These are phyloP conservation scores for Volvox reticuliferus DNA, from an alignment of 139 green algal species.

Conservation along the genomic window DNA sequence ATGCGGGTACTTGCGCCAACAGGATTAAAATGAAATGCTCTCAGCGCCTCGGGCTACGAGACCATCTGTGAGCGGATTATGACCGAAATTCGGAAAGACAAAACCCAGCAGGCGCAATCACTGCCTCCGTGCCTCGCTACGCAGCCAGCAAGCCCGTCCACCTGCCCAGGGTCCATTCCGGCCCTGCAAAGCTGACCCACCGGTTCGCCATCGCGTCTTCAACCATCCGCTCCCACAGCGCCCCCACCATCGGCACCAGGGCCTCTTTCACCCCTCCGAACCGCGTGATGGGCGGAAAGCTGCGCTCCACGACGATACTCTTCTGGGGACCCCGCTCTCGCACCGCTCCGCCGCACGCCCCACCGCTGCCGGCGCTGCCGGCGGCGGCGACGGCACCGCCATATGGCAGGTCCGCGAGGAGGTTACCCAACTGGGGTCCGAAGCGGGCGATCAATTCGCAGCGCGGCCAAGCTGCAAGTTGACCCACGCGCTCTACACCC, in stretches of 20 bases:
- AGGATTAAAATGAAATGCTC: too few relatives aligned
- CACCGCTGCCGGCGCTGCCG: background rate
- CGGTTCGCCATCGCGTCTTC: slow-evolving; percentile 50
- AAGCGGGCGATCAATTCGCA: background rate
- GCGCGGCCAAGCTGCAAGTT: slow-evolving; percentile 47
- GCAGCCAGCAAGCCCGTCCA: background rate
- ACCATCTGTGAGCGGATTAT: too few relatives aligned
- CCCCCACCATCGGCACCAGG: slow-evolving; percentile 50
- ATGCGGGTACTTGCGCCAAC: too few relatives aligned
- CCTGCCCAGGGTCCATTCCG: background rate
- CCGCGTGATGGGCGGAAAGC: slow-evolving; percentile 55
- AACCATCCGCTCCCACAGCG: slow-evolving; percentile 57
- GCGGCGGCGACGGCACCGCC: background rate
- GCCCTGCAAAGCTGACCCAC: background rate
- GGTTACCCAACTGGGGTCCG: background rate
- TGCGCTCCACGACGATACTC: slow-evolving; percentile 61
- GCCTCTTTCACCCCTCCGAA: slow-evolving; percentile 29
- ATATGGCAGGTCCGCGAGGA: slow-evolving; percentile 23
- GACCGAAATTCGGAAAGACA: too few relatives aligned
- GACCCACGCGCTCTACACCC: slow-evolving; percentile 52
- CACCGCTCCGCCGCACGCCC: background rate
- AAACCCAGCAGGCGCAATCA: too few relatives aligned
- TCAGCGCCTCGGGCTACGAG: too few relatives aligned
- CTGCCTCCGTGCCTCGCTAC: too few relatives aligned
- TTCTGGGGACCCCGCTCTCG: slow-evolving; percentile 55